A percentile compares a stretch with the other conserved stretches of the same genome.
Evolutionary conservation across 352 stramenopile species (phyloP).

Genomic region (Globisporangium paddicum): DNA sequence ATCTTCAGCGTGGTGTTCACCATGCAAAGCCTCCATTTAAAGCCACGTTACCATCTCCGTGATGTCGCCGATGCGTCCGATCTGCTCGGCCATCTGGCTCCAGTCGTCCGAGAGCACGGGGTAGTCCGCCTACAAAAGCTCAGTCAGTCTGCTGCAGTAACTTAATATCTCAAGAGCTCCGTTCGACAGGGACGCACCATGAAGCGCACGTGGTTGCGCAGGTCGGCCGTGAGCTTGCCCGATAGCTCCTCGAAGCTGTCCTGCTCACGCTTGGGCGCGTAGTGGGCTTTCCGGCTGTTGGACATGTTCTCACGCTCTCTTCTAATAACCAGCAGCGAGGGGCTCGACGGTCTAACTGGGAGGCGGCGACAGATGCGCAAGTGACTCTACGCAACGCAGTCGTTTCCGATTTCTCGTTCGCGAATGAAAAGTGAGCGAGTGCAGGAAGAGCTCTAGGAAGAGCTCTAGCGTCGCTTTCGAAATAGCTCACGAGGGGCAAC

Average conservation of each 20-base stretch:
- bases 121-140: constrained; percentile 73
- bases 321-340: background rate
- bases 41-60: constrained; percentile 60
- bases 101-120: constrained; percentile 85
- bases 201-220: constrained; percentile 84
- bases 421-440: background rate
- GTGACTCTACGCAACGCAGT: background rate
- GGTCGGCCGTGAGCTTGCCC: constrained; percentile 79
- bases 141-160: no score
- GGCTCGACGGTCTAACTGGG: background rate
- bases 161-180: background rate
- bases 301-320: constrained; percentile 19
- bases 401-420: background rate
- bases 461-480: background rate
- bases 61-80: constrained; percentile 85
- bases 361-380: background rate
- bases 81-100: constrained; percentile 87
- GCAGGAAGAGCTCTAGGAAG: background rate
- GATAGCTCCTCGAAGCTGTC: constrained; percentile 84
- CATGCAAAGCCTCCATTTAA: background rate
- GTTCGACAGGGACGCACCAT: constrained; percentile 32
- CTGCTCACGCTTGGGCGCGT: constrained; percentile 46
- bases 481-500: background rate
- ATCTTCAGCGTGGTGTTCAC: no score
- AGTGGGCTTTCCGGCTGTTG: constrained; percentile 53